Conservation (phyloP, 805 yeast genomes). For the Hanseniaspora jakobsenii region DNA sequence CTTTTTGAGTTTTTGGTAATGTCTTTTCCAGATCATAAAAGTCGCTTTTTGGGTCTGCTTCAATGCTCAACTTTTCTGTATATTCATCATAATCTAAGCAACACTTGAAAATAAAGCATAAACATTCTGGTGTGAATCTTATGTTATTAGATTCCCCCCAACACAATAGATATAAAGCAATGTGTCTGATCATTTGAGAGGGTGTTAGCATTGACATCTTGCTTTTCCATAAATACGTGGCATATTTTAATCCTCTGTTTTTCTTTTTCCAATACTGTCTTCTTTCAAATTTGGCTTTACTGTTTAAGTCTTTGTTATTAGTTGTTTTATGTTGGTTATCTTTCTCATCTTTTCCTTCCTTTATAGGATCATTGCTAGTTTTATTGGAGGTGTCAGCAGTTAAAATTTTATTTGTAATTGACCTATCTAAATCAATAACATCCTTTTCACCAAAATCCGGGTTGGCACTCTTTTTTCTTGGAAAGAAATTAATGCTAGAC, state of each 20-base stretch:
- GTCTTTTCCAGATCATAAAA: neutral
- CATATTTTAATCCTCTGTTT: slow-evolving; percentile 43
- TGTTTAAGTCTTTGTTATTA: slow-evolving; percentile 30
- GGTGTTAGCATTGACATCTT: slow-evolving; percentile 46
- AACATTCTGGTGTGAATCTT: slow-evolving; percentile 79
- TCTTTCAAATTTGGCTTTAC: too few species aligned
- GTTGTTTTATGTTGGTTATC: neutral
- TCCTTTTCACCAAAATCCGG: slow-evolving; percentile 28
- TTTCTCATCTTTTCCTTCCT: neutral
- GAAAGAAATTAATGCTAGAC: slow-evolving; percentile 9
- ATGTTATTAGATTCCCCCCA: slow-evolving; percentile 90
- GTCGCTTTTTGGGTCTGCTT: slow-evolving; percentile 49
- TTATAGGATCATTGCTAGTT: neutral
- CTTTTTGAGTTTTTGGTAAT: slow-evolving; percentile 22
- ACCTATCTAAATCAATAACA: slow-evolving; percentile 1
- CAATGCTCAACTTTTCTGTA: slow-evolving; percentile 49
- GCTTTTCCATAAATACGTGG: slow-evolving; percentile 69
- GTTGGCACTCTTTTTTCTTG: slow-evolving; percentile 29
- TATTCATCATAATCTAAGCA: slow-evolving; percentile 59
- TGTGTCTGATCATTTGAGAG: slow-evolving; percentile 51
- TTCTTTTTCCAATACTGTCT: slow-evolving; percentile 34
- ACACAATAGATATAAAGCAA: slow-evolving; percentile 56
- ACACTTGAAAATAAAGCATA: slow-evolving; percentile 74
- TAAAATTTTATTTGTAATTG: neutral
- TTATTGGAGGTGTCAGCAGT: neutral